A percentile compares a stretch with the other conserved stretches of the same genome.
phyloP scores from a whole-genome alignment of 805 yeast genomes.

The Ogataea kodamae region DNA sequence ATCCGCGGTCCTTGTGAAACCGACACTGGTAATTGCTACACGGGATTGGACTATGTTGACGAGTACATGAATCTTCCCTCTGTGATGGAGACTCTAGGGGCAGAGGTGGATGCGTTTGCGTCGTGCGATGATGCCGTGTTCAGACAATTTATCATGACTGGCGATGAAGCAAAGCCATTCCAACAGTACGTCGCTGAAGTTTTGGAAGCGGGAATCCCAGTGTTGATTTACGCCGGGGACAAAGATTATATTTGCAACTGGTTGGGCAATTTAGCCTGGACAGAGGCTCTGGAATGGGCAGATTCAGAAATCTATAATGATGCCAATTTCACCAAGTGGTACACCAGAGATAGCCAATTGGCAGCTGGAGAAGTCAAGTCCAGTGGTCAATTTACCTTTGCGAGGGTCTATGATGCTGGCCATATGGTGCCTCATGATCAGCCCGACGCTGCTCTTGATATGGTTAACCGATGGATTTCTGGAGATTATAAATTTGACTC shows the following conservation, averaged over 20 bases:
- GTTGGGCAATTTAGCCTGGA: conserved; percentile 91
- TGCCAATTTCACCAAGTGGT: conserved; percentile 24
- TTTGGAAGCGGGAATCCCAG: conserved; percentile 72
- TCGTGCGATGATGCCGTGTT: conserved; percentile 77
- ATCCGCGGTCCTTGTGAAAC: conserved; percentile 73
- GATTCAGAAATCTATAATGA: conserved; percentile 14
- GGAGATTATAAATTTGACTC: conserved; percentile 48
- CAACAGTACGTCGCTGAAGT: conserved; percentile 69
- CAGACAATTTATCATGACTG: conserved; percentile 76
- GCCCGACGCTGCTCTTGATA: conserved; percentile 70
- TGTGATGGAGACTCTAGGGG: conserved; percentile 82
- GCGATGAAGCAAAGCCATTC: conserved; percentile 92
- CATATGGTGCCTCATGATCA: conserved; percentile 95
- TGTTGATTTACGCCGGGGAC: conserved; percentile 91
- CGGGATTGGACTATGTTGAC: conserved; percentile 71
- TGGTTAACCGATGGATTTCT: conserved; percentile 81
- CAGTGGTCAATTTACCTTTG: conserved; percentile 68
- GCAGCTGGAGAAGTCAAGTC: conserved; percentile 39
- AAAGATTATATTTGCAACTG: conserved; percentile 95
- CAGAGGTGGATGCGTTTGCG: conserved; percentile 75
- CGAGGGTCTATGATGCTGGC: conserved; percentile 85
- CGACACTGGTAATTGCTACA: conserved; percentile 68
- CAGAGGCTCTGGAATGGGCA: conserved; percentile 56
- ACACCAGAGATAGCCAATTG: conserved; percentile 27
- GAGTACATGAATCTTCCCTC: conserved; percentile 71